Evolutionary conservation across 768 basidiomycete species (phyloP).

Genomic region (Lactarius tabidus): DNA sequence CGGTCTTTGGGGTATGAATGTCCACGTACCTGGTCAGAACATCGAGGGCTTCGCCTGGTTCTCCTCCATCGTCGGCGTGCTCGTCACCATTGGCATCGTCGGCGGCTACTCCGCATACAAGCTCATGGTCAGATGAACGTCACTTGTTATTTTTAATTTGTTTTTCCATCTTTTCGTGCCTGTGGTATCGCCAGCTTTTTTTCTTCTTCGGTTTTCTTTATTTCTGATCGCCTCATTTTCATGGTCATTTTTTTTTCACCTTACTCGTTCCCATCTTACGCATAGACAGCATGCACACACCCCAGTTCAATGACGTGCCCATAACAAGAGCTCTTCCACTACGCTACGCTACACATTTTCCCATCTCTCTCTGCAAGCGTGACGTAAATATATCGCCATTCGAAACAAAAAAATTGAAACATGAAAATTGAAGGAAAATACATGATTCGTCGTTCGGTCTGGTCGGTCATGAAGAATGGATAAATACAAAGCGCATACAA

Average conservation of each 20-base stretch:
- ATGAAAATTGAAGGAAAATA: neutral
- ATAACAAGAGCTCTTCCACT: neutral
- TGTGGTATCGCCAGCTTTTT: neutral
- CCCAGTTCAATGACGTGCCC: neutral
- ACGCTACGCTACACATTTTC: conserved; percentile 10
- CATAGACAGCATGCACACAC: neutral
- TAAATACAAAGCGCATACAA: neutral
- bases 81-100: conserved; percentile 76
- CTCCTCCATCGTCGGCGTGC: conserved; percentile 71
- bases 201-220: neutral
- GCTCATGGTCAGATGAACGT: conserved; percentile 49
- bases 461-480: neutral
- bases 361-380: neutral
- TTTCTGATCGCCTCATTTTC: neutral
- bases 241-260: neutral
- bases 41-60: conserved; percentile 77
- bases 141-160: neutral
- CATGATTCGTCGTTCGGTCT: neutral
- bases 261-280: neutral
- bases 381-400: neutral
- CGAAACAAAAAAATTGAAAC: conserved; percentile 1
- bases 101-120: conserved; percentile 78
- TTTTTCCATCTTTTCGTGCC: neutral
- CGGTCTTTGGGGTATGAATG: conserved; percentile 99
- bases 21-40: conserved; percentile 88